Conservation (phyloP, 2,329 filamentous ascomycete species). For the Metarhizium brunneum region DNA sequence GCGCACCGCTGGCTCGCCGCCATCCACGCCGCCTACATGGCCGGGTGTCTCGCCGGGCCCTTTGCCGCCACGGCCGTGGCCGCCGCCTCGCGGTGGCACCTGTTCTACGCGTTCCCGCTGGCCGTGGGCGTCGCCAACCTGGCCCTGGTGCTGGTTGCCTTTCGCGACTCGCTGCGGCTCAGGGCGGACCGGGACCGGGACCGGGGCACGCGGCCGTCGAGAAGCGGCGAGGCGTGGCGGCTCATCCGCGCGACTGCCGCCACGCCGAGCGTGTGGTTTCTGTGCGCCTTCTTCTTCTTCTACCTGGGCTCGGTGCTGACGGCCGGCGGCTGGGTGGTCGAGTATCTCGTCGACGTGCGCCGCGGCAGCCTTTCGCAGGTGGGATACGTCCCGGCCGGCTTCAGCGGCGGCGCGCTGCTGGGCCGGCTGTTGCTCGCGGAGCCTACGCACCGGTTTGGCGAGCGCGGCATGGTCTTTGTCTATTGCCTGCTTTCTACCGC, state of each 20-base stretch:
- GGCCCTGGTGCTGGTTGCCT: slow-evolving; percentile 34
- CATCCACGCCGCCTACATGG: slow-evolving; percentile 54
- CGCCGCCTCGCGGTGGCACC: slow-evolving; percentile 33
- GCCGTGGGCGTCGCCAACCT: slow-evolving; percentile 43
- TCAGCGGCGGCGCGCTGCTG: slow-evolving; percentile 47
- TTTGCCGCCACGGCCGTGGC: slow-evolving; percentile 46
- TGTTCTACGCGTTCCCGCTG: slow-evolving; percentile 48
- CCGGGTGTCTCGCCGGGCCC: slow-evolving; percentile 46
- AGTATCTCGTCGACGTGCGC: slow-evolving; percentile 53
- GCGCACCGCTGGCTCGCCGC: slow-evolving; percentile 54
- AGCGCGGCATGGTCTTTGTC: slow-evolving; percentile 45
- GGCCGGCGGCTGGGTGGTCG: slow-evolving; percentile 53
- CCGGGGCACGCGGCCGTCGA: not conserved
- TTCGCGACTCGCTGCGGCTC: slow-evolving; percentile 35
- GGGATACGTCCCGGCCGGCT: slow-evolving; percentile 54
- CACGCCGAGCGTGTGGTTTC: slow-evolving; percentile 18
- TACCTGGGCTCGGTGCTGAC: slow-evolving; percentile 47
- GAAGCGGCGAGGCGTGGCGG: slow-evolving; percentile 19
- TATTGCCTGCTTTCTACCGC: slow-evolving; percentile 43
- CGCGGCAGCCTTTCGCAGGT: slow-evolving; percentile 45
- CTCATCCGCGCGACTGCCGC: slow-evolving; percentile 28
- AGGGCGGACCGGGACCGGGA: slow-evolving; percentile 4
- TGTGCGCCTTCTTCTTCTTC: slow-evolving; percentile 54
- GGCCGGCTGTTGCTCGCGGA: slow-evolving; percentile 49
- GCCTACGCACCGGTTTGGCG: slow-evolving; percentile 48